A percentile compares a stretch with the other conserved stretches of the same genome.
Conservation (phyloP, 306 rosid species). For the Fragaria nilgerrensis region DNA sequence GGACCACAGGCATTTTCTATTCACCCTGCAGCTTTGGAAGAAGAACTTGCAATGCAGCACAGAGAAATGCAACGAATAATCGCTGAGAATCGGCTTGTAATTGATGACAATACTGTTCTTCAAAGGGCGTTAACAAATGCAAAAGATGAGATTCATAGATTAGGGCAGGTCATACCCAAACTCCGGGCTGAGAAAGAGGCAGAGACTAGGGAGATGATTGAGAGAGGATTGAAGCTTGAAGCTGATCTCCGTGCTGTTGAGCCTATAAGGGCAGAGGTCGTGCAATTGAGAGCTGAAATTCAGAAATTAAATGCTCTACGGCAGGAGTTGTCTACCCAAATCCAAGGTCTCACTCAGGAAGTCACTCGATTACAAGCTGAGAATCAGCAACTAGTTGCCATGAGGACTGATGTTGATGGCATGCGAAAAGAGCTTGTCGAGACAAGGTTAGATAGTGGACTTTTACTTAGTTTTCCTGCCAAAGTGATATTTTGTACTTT, state of each 20-base stretch:
- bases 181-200: slow-evolving; percentile 38
- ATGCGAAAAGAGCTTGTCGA: slow-evolving; percentile 43
- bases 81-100: slow-evolving; percentile 38
- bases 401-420: slow-evolving; percentile 40
- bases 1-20: slow-evolving; percentile 27
- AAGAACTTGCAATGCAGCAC: slow-evolving; percentile 43
- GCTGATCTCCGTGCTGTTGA: slow-evolving; percentile 46
- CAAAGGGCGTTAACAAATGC: slow-evolving; percentile 44
- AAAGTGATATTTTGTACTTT: background rate
- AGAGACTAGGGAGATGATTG: slow-evolving; percentile 30
- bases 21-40: slow-evolving; percentile 46
- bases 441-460: slow-evolving; percentile 42
- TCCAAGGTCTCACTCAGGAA: slow-evolving; percentile 46
- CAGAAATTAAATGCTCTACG: slow-evolving; percentile 35
- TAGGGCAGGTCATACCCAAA: slow-evolving; percentile 38
- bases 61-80: slow-evolving; percentile 40
- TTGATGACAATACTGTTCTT: slow-evolving; percentile 46
- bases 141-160: slow-evolving; percentile 43
- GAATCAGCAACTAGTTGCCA: slow-evolving; percentile 38
- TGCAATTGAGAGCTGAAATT: slow-evolving; percentile 43
- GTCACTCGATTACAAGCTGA: slow-evolving; percentile 38
- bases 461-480: slow-evolving; percentile 13
- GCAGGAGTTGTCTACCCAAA: slow-evolving; percentile 40
- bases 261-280: slow-evolving; percentile 40
- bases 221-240: slow-evolving; percentile 43